phyloP scores from a whole-genome alignment of 2,329 filamentous ascomycete species.

The Chrysosphaeria jannelii region DNA sequence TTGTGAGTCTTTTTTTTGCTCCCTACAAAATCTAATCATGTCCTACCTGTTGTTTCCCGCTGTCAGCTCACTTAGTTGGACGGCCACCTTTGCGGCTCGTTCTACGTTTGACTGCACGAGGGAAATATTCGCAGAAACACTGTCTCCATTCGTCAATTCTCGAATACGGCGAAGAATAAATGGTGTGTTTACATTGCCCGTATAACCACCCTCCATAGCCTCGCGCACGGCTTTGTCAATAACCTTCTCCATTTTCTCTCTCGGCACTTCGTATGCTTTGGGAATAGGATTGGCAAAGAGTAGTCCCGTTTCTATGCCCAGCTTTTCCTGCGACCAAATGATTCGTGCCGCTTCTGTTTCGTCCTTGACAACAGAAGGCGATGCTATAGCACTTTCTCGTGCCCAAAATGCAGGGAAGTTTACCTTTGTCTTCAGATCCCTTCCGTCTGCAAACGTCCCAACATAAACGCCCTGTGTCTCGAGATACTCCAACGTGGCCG shows the following conservation, averaged over 20 bases:
- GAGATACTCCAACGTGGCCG: slow-evolving; percentile 53
- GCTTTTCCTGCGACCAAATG: slow-evolving; percentile 43
- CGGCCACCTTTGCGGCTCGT: slow-evolving; percentile 22
- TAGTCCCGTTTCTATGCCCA: slow-evolving; percentile 49
- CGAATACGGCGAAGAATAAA: slow-evolving; percentile 56
- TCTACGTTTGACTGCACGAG: slow-evolving; percentile 22
- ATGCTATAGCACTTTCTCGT: slow-evolving; percentile 54
- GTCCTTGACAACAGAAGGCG: slow-evolving; percentile 42
- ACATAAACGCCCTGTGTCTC: slow-evolving; percentile 52
- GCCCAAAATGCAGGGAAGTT: slow-evolving; percentile 89
- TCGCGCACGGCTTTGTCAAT: slow-evolving; percentile 39
- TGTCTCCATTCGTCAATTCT: slow-evolving; percentile 41
- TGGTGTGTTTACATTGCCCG: slow-evolving; percentile 55
- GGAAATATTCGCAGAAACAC: slow-evolving; percentile 43
- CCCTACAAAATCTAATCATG: neutral
- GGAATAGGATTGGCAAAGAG: slow-evolving; percentile 78
- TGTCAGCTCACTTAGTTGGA: slow-evolving; percentile 12
- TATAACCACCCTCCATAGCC: slow-evolving; percentile 30
- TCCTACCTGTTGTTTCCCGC: slow-evolving; percentile 1
- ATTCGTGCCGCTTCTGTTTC: slow-evolving; percentile 74
- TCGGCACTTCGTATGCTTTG: slow-evolving; percentile 34
- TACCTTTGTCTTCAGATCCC: slow-evolving; percentile 12
- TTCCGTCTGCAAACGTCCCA: slow-evolving; percentile 63
- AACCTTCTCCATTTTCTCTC: slow-evolving; percentile 34
- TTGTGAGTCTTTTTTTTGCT: neutral